These are phyloP conservation scores for Cyclotella cryptica DNA, from an alignment of 108 stramenopile genomes.

Conservation along the genomic window DNA sequence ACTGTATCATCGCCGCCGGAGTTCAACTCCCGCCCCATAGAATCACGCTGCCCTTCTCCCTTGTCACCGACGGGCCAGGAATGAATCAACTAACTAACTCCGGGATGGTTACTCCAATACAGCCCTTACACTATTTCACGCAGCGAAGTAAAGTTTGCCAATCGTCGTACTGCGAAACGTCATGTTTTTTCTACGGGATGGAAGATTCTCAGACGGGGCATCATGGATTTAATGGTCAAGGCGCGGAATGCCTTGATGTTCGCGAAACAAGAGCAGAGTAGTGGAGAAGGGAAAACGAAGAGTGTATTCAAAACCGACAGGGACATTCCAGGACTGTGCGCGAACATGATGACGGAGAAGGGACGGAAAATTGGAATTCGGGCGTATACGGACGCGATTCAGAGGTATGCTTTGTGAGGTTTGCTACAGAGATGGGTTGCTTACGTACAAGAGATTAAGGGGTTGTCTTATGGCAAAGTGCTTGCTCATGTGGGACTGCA, in stretches of 20 bases:
- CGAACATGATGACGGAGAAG: constrained; percentile 64
- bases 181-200: constrained; percentile 82
- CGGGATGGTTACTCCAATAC: constrained; percentile 89
- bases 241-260: constrained; percentile 59
- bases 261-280: constrained; percentile 15
- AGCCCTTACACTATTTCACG: constrained; percentile 89
- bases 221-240: constrained; percentile 64
- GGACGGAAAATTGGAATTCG: constrained; percentile 67
- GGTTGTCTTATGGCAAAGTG: constrained; percentile 5
- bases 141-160: constrained; percentile 85
- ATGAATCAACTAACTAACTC: constrained; percentile 85
- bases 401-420: constrained; percentile 78
- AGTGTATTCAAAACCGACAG: constrained; percentile 48
- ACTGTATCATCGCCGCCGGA: constrained; percentile 93
- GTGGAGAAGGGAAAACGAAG: constrained; percentile 11
- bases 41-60: constrained; percentile 88
- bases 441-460: not conserved
- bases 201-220: constrained; percentile 72
- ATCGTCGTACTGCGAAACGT: constrained; percentile 71
- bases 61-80: constrained; percentile 64
- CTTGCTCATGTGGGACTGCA: constrained; percentile 36
- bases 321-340: constrained; percentile 67
- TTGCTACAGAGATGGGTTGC: constrained; percentile 52
- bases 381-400: constrained; percentile 82
- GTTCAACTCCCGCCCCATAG: constrained; percentile 88